Evolutionary conservation across 2,329 filamentous ascomycete species (phyloP), one percentile per base, ranked within the genome.

Genomic region (Ophiosphaerella herpotricha): DNA sequence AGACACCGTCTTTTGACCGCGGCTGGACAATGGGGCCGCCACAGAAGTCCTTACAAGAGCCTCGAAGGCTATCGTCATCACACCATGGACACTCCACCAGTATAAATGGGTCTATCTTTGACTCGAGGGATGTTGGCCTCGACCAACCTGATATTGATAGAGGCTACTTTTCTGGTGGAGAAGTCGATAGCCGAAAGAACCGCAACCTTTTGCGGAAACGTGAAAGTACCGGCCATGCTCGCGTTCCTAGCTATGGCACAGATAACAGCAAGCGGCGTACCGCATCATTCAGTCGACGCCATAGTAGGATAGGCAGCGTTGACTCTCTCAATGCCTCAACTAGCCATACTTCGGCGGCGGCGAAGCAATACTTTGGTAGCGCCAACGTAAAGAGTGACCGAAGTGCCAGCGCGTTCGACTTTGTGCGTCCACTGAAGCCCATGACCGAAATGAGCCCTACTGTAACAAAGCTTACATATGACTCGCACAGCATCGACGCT

Each of bases 91-190:
- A 70, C 47, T 61, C 63, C 7, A 50, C 59, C 0, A 72, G 71
- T 46, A 61, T 68, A 14, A 69, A 68, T 14, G 61, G 60, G 12
- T 57, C 62, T 7, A 52, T 62, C 3, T 65, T 66, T 31, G 63
- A 67, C 29, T 47, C 43, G 5, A 57, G 60, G 37, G 70, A 72
- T 41, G 57, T 51, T 32, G 70, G 62, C 34, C 52, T 73, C 55
- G 69, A 61, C 40, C 55, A 67, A 66, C 29, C 66, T 39, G 89
- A 95, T 53, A 73, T 90, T 13, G 94, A 97, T 64, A 84, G 91
- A 32, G 93, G 92, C 21, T 97, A 97, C 72, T 96, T 97, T 68
- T 97, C 93, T 7, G 91, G 92, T 3, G 89, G 88, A 13, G 93
- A 97, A 65, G 79, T 86, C 9, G 91, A 97, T 56, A 83, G 83